A percentile compares a stretch with the other conserved stretches of the same genome.
Evolutionary conservation across 1,139 yeast species (phyloP).

Genomic region (Hemisphaericaspora xylanilytica): DNA sequence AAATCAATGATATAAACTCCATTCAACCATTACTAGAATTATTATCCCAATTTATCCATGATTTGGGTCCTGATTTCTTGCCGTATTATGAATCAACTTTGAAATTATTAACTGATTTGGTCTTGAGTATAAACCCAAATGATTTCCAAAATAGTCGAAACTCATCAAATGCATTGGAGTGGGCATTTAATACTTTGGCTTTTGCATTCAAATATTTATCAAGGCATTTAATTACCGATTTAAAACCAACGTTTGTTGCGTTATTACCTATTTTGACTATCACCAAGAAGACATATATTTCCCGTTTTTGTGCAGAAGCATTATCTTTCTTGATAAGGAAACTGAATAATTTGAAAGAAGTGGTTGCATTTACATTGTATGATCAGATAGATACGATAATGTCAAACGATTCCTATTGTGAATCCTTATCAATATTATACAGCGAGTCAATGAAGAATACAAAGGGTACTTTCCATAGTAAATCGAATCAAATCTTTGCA

Average conservation of each 20-base stretch:
- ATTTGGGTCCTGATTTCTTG: slow-evolving; percentile 88
- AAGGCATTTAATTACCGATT: slow-evolving; percentile 56
- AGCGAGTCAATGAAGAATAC: slow-evolving; percentile 78
- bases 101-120: slow-evolving; percentile 48
- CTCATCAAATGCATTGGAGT: slow-evolving; percentile 71
- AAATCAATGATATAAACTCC: slow-evolving; percentile 62
- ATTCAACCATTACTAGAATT: slow-evolving; percentile 81
- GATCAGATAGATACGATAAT: slow-evolving; percentile 35
- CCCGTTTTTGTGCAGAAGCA: slow-evolving; percentile 89
- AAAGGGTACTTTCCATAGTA: slow-evolving; percentile 72
- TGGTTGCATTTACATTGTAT: slow-evolving; percentile 52
- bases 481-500: slow-evolving; percentile 49
- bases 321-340: slow-evolving; percentile 80
- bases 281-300: slow-evolving; percentile 57
- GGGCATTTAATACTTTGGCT: slow-evolving; percentile 83
- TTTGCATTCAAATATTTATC: slow-evolving; percentile 86
- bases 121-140: slow-evolving; percentile 46
- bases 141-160: slow-evolving; percentile 41
- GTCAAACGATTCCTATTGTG: slow-evolving; percentile 45
- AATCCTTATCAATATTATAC: slow-evolving; percentile 59
- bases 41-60: slow-evolving; percentile 84
- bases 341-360: slow-evolving; percentile 46
- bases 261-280: slow-evolving; percentile 62
- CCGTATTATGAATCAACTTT: slow-evolving; percentile 60
- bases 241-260: slow-evolving; percentile 64